Conservation (phyloP, 371 early-diverging fungal genomes). For the Mortierella sp. region DNA sequence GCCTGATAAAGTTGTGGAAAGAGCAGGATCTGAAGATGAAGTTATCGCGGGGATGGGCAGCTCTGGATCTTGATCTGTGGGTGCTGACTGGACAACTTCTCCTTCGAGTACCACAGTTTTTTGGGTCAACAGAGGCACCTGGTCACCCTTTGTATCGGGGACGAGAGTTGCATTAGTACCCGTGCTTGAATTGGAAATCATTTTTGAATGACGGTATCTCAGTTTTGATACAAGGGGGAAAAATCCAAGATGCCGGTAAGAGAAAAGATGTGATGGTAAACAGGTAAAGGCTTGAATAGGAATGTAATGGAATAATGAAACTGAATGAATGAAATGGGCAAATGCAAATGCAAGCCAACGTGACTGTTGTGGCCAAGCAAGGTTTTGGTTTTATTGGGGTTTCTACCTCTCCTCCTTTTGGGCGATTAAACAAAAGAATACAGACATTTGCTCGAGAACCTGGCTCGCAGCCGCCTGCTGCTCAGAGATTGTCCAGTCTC, state of each 20-base stretch:
- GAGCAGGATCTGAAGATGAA: background rate
- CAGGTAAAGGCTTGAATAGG: background rate
- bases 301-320: background rate
- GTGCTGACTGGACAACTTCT: background rate
- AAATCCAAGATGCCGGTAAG: background rate
- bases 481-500: constrained; percentile 42
- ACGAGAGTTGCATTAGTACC: constrained; percentile 15
- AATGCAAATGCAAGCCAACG: background rate
- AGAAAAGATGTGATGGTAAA: background rate
- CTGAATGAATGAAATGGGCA: background rate
- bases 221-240: too few relatives aligned
- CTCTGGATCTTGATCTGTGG: background rate
- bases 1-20: background rate
- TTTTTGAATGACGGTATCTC: background rate
- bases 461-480: constrained; percentile 22
- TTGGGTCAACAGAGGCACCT: background rate
- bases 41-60: background rate
- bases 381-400: background rate
- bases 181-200: constrained; percentile 30
- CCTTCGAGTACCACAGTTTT: background rate
- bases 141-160: constrained; percentile 6
- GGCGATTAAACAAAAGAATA: constrained; percentile 12
- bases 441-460: constrained; percentile 14
- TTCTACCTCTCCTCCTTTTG: constrained; percentile 10
- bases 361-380: background rate